Evolutionary conservation across 2,329 filamentous ascomycete genomes (phyloP), one percentile per base, ranked within the genome.

Genomic region (Aspergillus amoenus): DNA sequence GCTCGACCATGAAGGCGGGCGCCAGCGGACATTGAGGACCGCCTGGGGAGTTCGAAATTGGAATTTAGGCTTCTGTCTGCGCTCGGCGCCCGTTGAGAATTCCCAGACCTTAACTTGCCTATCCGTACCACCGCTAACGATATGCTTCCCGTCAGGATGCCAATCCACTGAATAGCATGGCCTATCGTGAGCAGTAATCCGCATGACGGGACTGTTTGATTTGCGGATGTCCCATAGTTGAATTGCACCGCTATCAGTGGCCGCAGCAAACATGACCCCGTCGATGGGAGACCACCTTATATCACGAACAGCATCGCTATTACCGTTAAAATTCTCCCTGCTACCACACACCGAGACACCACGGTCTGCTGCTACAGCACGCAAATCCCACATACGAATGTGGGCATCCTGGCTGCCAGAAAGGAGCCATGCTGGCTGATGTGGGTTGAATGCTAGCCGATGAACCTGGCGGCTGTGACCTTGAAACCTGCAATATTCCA

Each of bases 401-500:
- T 82, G 85, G 44, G 81, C 81, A 75, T 88, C 85, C 67, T 87
- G 85, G 67, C 84, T 87, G 24, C 83, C 85, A 37, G 85, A 88
- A 18, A 88, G 76, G 47, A 88, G 75, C 68, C 84, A 78, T 62
- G 81, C 79, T 44, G 84, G 84, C 61, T 80, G 76, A 66, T 85
- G 81, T 11, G 85, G 85, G 64, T 86, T 88, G 72, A 88, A 87
- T 13, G 84, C 85, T 43, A 88, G 75, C 64, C 81, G 83, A 72
- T 88, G 85, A 53, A 88, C 85, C 72, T 88, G 85, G 50, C 85
- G 84, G 61, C 78, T 81, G 65, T 88, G 85, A 67, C 87, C 85
- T 64, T 87, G 83, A 64, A 88, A 78, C 58, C 84, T 80, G 58
- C 82, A 83, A 56, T 85, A 78, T 68, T 87, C 85, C 43, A 87